These are phyloP conservation scores for Boletellus ananas DNA, from an alignment of 768 basidiomycete species.

Conservation along the genomic window DNA sequence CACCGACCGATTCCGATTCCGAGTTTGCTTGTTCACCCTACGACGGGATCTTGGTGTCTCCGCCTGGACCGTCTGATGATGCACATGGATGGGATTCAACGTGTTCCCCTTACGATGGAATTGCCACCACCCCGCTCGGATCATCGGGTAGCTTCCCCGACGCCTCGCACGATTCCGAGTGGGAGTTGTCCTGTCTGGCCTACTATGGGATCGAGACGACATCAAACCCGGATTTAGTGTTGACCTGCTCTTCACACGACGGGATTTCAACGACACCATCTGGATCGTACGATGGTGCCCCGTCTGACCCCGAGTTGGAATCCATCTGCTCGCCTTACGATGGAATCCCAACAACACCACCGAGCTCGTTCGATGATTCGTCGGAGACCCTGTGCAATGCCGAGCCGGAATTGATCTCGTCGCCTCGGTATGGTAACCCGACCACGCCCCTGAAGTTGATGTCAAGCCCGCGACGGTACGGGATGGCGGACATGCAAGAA, in stretches of 20 bases:
- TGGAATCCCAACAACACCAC: neutral
- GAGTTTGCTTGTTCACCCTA: too few species aligned
- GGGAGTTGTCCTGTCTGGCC: too few species aligned
- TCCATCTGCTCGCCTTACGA: neutral
- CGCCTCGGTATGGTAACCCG: neutral
- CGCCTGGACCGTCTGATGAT: too few species aligned
- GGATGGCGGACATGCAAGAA: constrained; percentile 6
- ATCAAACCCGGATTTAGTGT: neutral
- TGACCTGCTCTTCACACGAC: neutral
- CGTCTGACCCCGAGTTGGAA: neutral
- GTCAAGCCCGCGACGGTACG: constrained; percentile 5
- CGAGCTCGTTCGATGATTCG: neutral
- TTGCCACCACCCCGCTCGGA: too few species aligned
- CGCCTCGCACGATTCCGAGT: too few species aligned
- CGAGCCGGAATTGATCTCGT: neutral
- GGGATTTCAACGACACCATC: neutral
- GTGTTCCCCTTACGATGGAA: too few species aligned
- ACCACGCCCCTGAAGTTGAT: neutral
- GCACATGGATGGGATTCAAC: too few species aligned
- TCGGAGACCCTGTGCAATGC: neutral
- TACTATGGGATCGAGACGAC: neutral
- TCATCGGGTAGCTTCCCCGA: too few species aligned
- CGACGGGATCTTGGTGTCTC: neutral
- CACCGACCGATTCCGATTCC: neutral
- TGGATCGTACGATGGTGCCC: neutral